Conservation (phyloP, 2,329 filamentous ascomycete species). For the Nigrograna mackinnonii region DNA sequence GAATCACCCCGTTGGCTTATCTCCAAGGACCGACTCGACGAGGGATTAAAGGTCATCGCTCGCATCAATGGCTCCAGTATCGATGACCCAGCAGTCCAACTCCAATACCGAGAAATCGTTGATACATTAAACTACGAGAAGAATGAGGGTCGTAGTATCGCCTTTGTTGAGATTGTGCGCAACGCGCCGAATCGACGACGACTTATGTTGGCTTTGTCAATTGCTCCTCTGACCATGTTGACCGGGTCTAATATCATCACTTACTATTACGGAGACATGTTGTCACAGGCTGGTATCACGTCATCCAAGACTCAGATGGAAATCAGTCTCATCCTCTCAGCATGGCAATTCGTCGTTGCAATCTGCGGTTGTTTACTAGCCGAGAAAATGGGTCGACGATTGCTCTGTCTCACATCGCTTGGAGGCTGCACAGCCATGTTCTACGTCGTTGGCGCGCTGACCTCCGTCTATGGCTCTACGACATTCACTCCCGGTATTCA, state of each 20-base stretch:
- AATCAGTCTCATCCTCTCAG: constrained; percentile 21
- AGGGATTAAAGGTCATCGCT: too few relatives aligned
- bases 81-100: constrained; percentile 34
- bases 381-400: constrained; percentile 33
- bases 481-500: constrained; percentile 44
- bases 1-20: constrained; percentile 48
- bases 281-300: constrained; percentile 52
- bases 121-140: constrained; percentile 52
- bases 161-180: constrained; percentile 27
- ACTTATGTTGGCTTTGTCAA: constrained; percentile 42
- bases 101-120: constrained; percentile 44
- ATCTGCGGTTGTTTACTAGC: constrained; percentile 36
- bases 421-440: constrained; percentile 4
- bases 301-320: constrained; percentile 48
- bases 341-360: constrained; percentile 12
- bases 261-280: constrained; percentile 46
- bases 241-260: constrained; percentile 8
- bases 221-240: constrained; percentile 31
- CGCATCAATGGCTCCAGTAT: too few relatives aligned
- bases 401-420: constrained; percentile 3
- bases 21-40: constrained; percentile 46
- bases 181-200: constrained; percentile 32
- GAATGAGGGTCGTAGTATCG: constrained; percentile 40
- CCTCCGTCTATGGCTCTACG: constrained; percentile 30
- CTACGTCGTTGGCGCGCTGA: constrained; percentile 14